phyloP scores from a whole-genome alignment of 495 filamentous ascomycete genomes.

The Usnea hakonensis region DNA sequence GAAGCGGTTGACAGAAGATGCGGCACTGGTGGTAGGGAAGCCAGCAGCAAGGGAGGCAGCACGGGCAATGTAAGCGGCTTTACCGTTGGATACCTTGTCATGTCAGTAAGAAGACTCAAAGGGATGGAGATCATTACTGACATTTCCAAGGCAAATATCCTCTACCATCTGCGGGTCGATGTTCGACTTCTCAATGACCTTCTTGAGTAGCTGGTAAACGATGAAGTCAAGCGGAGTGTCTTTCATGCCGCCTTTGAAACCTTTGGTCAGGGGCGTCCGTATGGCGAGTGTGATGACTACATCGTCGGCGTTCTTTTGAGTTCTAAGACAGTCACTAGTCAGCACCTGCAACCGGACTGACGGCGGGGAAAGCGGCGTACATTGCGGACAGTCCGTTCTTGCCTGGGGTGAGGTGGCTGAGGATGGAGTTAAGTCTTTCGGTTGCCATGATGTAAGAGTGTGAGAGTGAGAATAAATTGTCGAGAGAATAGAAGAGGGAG shows the following conservation, averaged over 20 bases:
- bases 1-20: constrained; percentile 84
- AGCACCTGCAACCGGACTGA: constrained; percentile 7
- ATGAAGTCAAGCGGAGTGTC: constrained; percentile 87
- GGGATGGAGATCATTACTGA: constrained; percentile 32
- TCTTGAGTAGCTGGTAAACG: constrained; percentile 68
- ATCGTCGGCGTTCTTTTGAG: constrained; percentile 91
- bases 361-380: constrained; percentile 43
- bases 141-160: constrained; percentile 90
- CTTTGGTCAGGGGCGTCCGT: constrained; percentile 73
- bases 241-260: constrained; percentile 80
- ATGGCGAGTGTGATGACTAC: constrained; percentile 82
- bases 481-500: background rate
- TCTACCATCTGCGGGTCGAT: constrained; percentile 79
- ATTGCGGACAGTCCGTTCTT: constrained; percentile 62
- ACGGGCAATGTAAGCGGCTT: constrained; percentile 83
- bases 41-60: constrained; percentile 85
- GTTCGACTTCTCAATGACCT: constrained; percentile 63
- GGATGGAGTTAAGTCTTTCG: constrained; percentile 76
- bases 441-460: constrained; percentile 54
- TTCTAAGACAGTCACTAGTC: constrained; percentile 44
- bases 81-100: constrained; percentile 71
- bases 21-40: constrained; percentile 81
- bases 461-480: too few relatives aligned
- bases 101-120: constrained; percentile 16
- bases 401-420: constrained; percentile 74